These are phyloP conservation scores for Millerago galiae DNA, from an alignment of 805 yeast species.

Conservation along the genomic window DNA sequence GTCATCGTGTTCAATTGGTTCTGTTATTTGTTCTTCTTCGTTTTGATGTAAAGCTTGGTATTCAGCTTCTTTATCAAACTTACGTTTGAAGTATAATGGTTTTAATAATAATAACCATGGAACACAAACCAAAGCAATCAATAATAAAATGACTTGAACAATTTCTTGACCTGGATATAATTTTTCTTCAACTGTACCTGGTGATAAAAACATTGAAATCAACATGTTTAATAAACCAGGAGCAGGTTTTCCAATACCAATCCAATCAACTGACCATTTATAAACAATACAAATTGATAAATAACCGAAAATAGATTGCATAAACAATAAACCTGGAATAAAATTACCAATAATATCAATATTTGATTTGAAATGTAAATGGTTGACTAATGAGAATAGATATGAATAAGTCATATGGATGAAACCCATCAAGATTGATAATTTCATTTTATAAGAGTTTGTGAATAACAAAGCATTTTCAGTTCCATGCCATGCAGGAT, in stretches of 20 bases:
- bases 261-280: slow-evolving; percentile 95
- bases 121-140: slow-evolving; percentile 80
- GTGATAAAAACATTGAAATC: slow-evolving; percentile 90
- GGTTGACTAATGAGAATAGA: slow-evolving; percentile 78
- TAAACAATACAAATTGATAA: slow-evolving; percentile 78
- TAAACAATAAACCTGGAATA: slow-evolving; percentile 86
- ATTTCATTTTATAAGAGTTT: slow-evolving; percentile 95
- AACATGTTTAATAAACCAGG: slow-evolving; percentile 94
- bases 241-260: slow-evolving; percentile 65
- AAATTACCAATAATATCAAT: slow-evolving; percentile 91
- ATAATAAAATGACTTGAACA: slow-evolving; percentile 65
- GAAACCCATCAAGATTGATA: slow-evolving; percentile 91
- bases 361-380: slow-evolving; percentile 54
- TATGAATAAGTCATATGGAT: slow-evolving; percentile 90
- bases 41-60: slow-evolving; percentile 34
- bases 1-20: slow-evolving; percentile 27
- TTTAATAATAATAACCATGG: slow-evolving; percentile 87
- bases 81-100: slow-evolving; percentile 65
- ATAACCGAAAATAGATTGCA: slow-evolving; percentile 96
- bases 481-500: slow-evolving; percentile 95
- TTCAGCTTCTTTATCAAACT: slow-evolving; percentile 47
- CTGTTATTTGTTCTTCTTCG: slow-evolving; percentile 24
- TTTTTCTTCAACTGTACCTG: slow-evolving; percentile 79
- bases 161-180: slow-evolving; percentile 74
- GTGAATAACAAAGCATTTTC: slow-evolving; percentile 87